Evolutionary conservation across 805 yeast genomes (phyloP), one percentile per base, ranked within the genome.

Genomic region (Metschnikowia koreensis): DNA sequence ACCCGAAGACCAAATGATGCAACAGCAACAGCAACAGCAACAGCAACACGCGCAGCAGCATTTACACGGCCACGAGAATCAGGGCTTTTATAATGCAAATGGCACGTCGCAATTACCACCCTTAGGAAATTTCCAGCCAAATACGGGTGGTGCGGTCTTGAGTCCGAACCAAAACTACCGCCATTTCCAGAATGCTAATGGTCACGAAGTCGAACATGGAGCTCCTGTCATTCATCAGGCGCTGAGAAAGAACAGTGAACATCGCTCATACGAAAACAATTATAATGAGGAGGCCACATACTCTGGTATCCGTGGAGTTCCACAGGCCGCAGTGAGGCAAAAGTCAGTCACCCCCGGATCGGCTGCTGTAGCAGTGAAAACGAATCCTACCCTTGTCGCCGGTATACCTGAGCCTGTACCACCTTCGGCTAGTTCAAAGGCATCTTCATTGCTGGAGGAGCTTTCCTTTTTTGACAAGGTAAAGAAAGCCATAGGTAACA

Each of bases 401-500:
- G 89, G 90, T 13, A 79, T 87, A 26, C 96, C 96, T 0, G 96
- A 90, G 64, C 96, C 97, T 2, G 81, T 86, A 15, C 84, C 79
- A 31, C 73, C 76, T 11, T 59, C 68, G 7, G 70, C 68, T 15
- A 38, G 66, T 22, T 65, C 82, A 51, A 70, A 83, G 61, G 68
- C 79, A 17, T 79, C 91, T 0, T 82, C 84, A 33, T 71, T 91
- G 49, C 80, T 84, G 55, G 97, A 91, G 62, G 99, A 94, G 68
- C 82, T 94, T 38, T 79, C 84, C 7, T 94, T 94, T 66, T 94
- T 94, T 64, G 98, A 94, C 67, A 87, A 86, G 64, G 97, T 89
- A 34, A 93, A 93, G 72, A 89, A 87, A 65, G 84, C 84, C 7
- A 84, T 94, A 62, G 91, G 91, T 17, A 90, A 89, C 67, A 92